phyloP scores from a whole-genome alignment of 495 filamentous ascomycete species.

The Baudoinia panamericana region DNA sequence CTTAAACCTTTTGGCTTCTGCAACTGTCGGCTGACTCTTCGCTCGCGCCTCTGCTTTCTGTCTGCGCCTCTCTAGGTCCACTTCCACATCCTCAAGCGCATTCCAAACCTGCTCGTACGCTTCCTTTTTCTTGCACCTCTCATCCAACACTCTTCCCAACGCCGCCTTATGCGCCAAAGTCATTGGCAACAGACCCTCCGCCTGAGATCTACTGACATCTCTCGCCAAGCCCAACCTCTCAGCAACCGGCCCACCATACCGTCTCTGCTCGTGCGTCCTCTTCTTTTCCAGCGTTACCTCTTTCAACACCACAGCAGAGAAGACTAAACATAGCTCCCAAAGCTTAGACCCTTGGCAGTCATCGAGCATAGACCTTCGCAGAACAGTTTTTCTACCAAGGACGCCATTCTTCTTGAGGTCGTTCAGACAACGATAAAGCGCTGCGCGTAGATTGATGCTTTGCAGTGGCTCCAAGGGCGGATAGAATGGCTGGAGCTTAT shows the following conservation, averaged over 20 bases:
- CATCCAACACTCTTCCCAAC: conserved; percentile 38
- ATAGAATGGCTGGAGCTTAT: conserved; percentile 84
- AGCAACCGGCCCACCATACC: conserved; percentile 31
- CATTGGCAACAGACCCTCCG: conserved; percentile 48
- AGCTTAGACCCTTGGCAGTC: conserved; percentile 47
- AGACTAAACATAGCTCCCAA: conserved; percentile 63
- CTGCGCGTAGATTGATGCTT: conserved; percentile 75
- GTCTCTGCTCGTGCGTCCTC: conserved; percentile 10
- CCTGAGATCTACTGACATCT: conserved; percentile 45
- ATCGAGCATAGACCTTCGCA: conserved; percentile 84
- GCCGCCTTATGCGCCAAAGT: conserved; percentile 60
- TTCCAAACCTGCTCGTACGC: conserved; percentile 45
- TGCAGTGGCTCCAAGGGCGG: conserved; percentile 76
- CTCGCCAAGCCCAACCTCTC: conserved; percentile 50
- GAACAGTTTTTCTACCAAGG: conserved; percentile 58
- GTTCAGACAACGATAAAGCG: conserved; percentile 63
- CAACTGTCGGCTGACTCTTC: conserved; percentile 23
- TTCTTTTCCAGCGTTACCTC: conserved; percentile 43
- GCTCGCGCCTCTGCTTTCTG: conserved; percentile 24
- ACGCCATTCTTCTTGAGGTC: conserved; percentile 77
- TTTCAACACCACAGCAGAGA: conserved; percentile 68
- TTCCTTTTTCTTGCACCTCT: conserved; percentile 41
- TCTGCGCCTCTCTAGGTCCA: conserved; percentile 32
- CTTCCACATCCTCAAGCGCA: conserved; percentile 41
- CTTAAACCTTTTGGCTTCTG: conserved; percentile 28